phyloP scores from a whole-genome alignment of 371 early-diverging fungal species.

The Umbelopsis sp. region DNA sequence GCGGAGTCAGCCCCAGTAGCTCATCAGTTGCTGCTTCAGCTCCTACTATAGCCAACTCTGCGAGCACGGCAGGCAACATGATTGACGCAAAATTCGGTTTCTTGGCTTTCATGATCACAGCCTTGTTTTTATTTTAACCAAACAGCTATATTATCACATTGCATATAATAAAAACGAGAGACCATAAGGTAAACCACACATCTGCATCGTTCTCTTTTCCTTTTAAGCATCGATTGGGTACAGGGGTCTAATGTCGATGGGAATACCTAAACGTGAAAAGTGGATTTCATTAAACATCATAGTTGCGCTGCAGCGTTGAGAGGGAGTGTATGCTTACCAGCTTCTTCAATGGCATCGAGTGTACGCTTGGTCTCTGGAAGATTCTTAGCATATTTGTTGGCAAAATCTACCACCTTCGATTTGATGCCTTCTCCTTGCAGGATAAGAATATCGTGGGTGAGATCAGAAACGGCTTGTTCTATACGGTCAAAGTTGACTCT shows the following conservation, averaged over 20 bases:
- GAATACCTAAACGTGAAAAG: slow-evolving; percentile 32
- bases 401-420: slow-evolving; percentile 63
- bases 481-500: slow-evolving; percentile 72
- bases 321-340: slow-evolving; percentile 29
- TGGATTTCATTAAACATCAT: neutral
- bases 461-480: slow-evolving; percentile 61
- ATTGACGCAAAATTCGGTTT: slow-evolving; percentile 1
- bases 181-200: too few relatives aligned
- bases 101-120: neutral
- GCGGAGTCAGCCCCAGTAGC: neutral
- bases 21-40: neutral
- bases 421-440: slow-evolving; percentile 84
- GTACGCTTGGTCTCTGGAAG: slow-evolving; percentile 53
- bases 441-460: slow-evolving; percentile 73
- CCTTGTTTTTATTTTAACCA: neutral
- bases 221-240: slow-evolving; percentile 35
- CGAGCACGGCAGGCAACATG: neutral
- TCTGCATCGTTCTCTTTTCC: neutral
- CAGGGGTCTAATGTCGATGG: slow-evolving; percentile 56
- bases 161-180: too few relatives aligned
- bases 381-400: slow-evolving; percentile 62
- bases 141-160: neutral
- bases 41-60: neutral
- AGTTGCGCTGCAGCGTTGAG: neutral
- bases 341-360: slow-evolving; percentile 57